Evolutionary conservation across 2,329 filamentous ascomycete species (phyloP), one percentile per base, ranked within the genome.

Genomic region (Westerdykella sp.): DNA sequence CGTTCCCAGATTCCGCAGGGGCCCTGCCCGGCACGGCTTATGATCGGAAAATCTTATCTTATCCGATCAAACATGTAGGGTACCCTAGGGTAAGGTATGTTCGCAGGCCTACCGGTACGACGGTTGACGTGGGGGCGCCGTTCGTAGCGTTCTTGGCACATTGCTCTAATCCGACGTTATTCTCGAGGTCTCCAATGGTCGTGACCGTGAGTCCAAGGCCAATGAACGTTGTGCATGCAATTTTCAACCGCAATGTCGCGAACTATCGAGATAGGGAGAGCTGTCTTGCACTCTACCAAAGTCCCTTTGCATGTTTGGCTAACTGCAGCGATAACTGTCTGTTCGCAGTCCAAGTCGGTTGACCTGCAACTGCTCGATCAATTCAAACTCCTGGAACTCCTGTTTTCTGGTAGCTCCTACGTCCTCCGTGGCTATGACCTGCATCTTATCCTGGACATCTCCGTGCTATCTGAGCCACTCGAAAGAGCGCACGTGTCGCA

Each of bases 281-380:
- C 62, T 23, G 63, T 66, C 34, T 47, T 68, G 14, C 49, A 47
- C 31, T 53, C 53, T 21, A 44, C 57, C 13, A 44, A 41, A 23
- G 45, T 49, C 7, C 40, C 57, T 28, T 45, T 63, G 23, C 60
- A 66, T 52, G 60, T 68, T n/a, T 65, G 59, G 60, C 56, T 65
- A 44, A 59, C 46, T 22, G 61, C 62, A 35, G 59, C 60, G 48
- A 62, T 66, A 53, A 64, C 62, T 22, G 40, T 65, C 50, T 62
- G 56, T 60, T 48, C 56, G 43, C 46, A 51, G 39, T 55, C 59
- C 44, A 32, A 53, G 21, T 43, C 42, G 37, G 50, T 47, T 62
- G 49, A 63, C 38, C 14, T 61, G 14, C 43, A 57, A 22, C 49
- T 57, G 28, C 42, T 56, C 21, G 45, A 45, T 25, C 28, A 47